Base-by-base conservation (phyloP, 768 basidiomycete genomes). In the Psilocybe sp. region DNA sequence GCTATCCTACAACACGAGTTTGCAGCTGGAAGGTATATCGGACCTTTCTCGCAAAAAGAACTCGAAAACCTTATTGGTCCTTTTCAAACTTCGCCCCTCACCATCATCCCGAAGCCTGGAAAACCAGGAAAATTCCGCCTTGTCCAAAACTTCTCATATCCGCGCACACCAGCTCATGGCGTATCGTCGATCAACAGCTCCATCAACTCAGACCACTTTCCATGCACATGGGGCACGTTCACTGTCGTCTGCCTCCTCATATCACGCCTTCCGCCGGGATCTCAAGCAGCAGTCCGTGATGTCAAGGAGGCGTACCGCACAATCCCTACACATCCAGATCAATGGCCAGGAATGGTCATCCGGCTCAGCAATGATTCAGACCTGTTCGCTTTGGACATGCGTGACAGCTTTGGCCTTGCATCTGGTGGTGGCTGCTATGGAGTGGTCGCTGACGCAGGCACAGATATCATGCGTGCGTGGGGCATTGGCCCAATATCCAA, bases 181-280 rank as follows among this genome's bases (percentile, higher is more conserved):
- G 1, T 8, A 7, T 6, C 41, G 14, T 74, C 72, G 0, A 66
- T 76, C 16, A 75, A 75, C 31, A 52, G 51, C 0, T 14, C 37
- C 4, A 68, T 78, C 7, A 41, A 70, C 33, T 55, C 71, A 0
- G 44, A n/a, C 11, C 54, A 14, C 66, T 69, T 47, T 43, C 76
- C 75, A 0, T 73, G 71, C 59, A 71, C 69, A 0, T 78, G 74
- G 75, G 73, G 73, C 1, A 76, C 73, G 0, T 78, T 79, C 44
- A 43, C 56, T 0, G 59, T 64, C 0, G 50, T 75, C 0, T 67
- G 54, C 15, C 48, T 63, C 14, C 44, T 68, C 18, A 60, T 75
- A 0, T 59, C 39, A 1, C 48, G 55, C 1, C 69, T 77, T 0
- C 75, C 74, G 0, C 70, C 66, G 16, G 66, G 64, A 0, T 70